Evolutionary conservation across 108 stramenopile genomes (phyloP).

Genomic region (Aureococcus anophagefferens): DNA sequence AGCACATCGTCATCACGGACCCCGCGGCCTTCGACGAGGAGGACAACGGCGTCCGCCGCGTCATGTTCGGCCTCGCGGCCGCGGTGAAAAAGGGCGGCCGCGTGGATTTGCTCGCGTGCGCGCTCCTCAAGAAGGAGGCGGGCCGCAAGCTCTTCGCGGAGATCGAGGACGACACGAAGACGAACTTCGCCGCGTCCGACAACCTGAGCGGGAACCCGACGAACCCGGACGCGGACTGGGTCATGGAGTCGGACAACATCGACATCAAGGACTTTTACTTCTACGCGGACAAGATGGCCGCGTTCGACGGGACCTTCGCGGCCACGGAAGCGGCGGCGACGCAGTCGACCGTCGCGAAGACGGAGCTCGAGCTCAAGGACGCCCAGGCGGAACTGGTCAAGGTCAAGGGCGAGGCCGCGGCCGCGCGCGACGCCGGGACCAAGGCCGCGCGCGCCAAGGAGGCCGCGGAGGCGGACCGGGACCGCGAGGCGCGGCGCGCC

Average conservation of each 20-base stretch:
- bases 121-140: no score
- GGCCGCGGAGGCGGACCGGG: background rate
- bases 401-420: background rate
- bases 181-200: background rate
- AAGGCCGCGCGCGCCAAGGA: background rate
- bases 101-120: no score
- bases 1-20: no score
- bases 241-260: no score
- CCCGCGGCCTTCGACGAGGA: no score
- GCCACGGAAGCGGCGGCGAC: no score
- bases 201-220: no score
- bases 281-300: background rate
- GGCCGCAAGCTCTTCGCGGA: background rate
- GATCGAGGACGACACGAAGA: constrained; percentile 1
- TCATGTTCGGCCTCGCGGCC: no score
- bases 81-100: no score
- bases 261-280: no score
- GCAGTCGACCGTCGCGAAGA: background rate
- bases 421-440: background rate
- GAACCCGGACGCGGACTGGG: no score
- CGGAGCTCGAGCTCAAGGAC: background rate
- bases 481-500: background rate
- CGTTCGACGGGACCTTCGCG: background rate
- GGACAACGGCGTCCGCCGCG: no score
- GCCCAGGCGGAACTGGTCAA: constrained; percentile 1